These are phyloP conservation scores for Maudiozyma saulgeensis DNA, from an alignment of 805 yeast species.

Conservation along the genomic window DNA sequence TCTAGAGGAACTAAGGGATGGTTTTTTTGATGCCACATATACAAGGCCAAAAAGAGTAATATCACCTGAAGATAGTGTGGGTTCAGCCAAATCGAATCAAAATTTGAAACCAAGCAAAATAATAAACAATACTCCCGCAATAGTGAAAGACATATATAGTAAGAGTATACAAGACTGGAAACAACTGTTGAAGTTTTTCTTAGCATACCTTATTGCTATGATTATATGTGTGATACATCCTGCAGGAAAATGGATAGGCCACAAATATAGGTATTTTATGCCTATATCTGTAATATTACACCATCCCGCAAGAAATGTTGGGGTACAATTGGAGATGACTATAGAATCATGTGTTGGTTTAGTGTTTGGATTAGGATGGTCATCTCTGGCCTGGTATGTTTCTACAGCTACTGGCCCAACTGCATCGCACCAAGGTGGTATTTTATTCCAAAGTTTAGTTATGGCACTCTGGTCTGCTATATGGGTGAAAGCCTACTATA, in stretches of 20 bases:
- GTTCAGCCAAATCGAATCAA: background rate
- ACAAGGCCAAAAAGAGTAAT: constrained; percentile 19
- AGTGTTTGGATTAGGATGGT: constrained; percentile 37
- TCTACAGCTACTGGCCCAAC: constrained; percentile 35
- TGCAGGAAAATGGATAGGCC: constrained; percentile 36
- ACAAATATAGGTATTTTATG: constrained; percentile 30
- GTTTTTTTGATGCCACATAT: constrained; percentile 40
- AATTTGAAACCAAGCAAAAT: background rate
- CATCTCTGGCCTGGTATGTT: constrained; percentile 34
- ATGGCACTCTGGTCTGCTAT: constrained; percentile 31
- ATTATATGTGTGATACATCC: constrained; percentile 32
- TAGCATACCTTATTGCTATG: constrained; percentile 34
- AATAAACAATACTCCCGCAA: background rate
- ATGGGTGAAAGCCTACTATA: constrained; percentile 35
- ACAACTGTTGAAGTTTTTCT: constrained; percentile 23
- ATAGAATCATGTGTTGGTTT: constrained; percentile 33
- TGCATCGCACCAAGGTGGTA: constrained; percentile 37
- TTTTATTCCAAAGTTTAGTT: constrained; percentile 34
- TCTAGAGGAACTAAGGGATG: constrained; percentile 39
- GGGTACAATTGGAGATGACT: constrained; percentile 40
- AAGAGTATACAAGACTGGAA: constrained; percentile 9
- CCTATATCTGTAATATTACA: constrained; percentile 36
- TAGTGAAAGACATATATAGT: background rate
- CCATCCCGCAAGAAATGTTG: constrained; percentile 40
- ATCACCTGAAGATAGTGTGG: background rate